A percentile compares a stretch with the other conserved stretches of the same genome.
phyloP scores from a whole-genome alignment of 768 basidiomycete genomes.

The Mycena venus region DNA sequence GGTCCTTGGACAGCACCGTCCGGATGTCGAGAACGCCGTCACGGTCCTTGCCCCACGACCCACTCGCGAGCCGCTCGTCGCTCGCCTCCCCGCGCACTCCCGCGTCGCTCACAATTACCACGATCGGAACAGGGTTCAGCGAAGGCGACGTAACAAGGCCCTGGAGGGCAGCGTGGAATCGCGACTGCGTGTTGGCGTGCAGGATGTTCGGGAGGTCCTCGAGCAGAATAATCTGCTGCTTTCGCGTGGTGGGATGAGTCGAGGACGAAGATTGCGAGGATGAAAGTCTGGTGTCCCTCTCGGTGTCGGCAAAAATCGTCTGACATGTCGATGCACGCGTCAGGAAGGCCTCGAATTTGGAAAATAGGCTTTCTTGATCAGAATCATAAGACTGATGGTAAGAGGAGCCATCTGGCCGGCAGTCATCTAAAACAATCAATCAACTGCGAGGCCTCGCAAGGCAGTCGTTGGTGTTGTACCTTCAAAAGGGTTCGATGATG shows the following conservation, averaged over 20 bases:
- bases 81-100: slow-evolving; percentile 81
- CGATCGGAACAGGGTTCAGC: slow-evolving; percentile 69
- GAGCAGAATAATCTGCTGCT: slow-evolving; percentile 79
- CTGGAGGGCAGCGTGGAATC: slow-evolving; percentile 80
- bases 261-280: slow-evolving; percentile 27
- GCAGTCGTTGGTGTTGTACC: slow-evolving; percentile 2
- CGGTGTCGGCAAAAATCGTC: slow-evolving; percentile 58
- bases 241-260: slow-evolving; percentile 29
- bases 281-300: slow-evolving; percentile 12
- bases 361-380: slow-evolving; percentile 63
- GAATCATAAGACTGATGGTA: slow-evolving; percentile 24
- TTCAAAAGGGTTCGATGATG: slow-evolving; percentile 40
- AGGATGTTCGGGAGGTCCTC: slow-evolving; percentile 95
- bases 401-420: not conserved
- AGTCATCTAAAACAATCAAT: not conserved
- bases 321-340: slow-evolving; percentile 74
- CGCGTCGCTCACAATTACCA: slow-evolving; percentile 87
- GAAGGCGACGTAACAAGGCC: slow-evolving; percentile 61
- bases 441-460: not conserved
- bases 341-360: slow-evolving; percentile 84
- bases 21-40: slow-evolving; percentile 74
- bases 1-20: slow-evolving; percentile 75
- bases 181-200: slow-evolving; percentile 73
- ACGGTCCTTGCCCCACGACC: slow-evolving; percentile 62
- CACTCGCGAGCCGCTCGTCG: slow-evolving; percentile 58